A percentile compares a stretch with the other conserved stretches of the same genome.
Conservation (phyloP, 116 monocot species). For the Dioscorea cayenensis region DNA sequence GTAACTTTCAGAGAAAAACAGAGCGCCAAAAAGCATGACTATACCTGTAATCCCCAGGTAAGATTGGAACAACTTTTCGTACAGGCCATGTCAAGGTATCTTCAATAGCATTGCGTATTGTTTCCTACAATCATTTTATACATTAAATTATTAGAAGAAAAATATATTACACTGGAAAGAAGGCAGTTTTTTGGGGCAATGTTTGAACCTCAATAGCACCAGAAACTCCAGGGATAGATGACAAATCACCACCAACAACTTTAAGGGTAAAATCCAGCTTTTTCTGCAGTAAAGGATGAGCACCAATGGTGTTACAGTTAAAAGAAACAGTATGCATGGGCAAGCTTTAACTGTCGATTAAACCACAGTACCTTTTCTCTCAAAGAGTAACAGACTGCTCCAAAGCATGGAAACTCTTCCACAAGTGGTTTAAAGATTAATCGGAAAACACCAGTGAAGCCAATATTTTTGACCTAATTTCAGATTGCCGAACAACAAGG, state of each 20-base stretch:
- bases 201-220: slow-evolving; percentile 62
- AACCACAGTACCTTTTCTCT: slow-evolving; percentile 72
- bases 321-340: not conserved
- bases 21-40: slow-evolving; percentile 1
- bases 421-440: slow-evolving; percentile 86
- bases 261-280: slow-evolving; percentile 50
- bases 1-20: no score
- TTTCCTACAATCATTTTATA: slow-evolving; percentile 48
- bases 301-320: not conserved
- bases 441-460: slow-evolving; percentile 90
- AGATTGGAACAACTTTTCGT: slow-evolving; percentile 77
- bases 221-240: slow-evolving; percentile 62
- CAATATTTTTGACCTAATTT: slow-evolving; percentile 88
- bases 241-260: slow-evolving; percentile 64
- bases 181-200: not conserved
- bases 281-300: slow-evolving; percentile 30
- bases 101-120: slow-evolving; percentile 85
- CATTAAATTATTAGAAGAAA: not conserved
- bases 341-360: slow-evolving; percentile 6
- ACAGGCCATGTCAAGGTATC: slow-evolving; percentile 91
- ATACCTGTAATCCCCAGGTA: slow-evolving; percentile 98
- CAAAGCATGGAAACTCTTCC: slow-evolving; percentile 88
- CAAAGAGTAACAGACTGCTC: slow-evolving; percentile 88
- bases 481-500: slow-evolving; percentile 9
- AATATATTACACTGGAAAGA: not conserved